Evolutionary conservation across 345 rosid genomes (phyloP).

Genomic region (Pistacia integerrima): DNA sequence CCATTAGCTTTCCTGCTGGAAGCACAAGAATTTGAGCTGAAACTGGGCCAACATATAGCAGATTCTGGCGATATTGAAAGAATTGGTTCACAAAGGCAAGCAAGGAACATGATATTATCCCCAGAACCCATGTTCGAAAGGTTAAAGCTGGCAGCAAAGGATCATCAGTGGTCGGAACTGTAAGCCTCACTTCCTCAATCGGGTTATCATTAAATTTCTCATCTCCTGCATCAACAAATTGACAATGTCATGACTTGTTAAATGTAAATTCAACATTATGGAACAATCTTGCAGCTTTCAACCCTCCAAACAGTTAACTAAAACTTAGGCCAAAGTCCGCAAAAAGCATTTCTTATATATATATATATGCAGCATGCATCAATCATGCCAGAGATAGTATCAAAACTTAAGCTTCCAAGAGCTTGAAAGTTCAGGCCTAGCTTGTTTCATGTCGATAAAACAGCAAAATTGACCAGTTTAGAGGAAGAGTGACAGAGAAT

Average conservation of each 20-base stretch:
- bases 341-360: too few relatives aligned
- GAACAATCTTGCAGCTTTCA: neutral
- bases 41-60: conserved; percentile 2
- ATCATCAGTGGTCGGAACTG: conserved; percentile 13
- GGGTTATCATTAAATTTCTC: conserved; percentile 4
- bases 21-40: conserved; percentile 11
- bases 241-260: neutral
- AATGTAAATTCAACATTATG: neutral
- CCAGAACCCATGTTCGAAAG: conserved; percentile 19
- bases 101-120: neutral
- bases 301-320: too few relatives aligned
- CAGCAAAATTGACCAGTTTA: neutral
- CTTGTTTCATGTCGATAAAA: neutral
- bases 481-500: neutral
- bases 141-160: neutral
- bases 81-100: conserved; percentile 16
- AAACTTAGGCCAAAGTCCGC: neutral
- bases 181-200: conserved; percentile 13
- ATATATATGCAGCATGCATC: neutral
- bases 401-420: neutral
- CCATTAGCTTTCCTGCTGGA: conserved; percentile 34
- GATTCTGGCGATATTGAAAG: conserved; percentile 8
- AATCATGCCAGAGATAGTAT: neutral
- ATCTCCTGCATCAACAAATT: conserved; percentile 23
- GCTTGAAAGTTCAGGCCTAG: neutral